Evolutionary conservation across 129 eudicot genomes (phyloP), one percentile per base, ranked within the genome.

Genomic region (Flaveria trinervia): DNA sequence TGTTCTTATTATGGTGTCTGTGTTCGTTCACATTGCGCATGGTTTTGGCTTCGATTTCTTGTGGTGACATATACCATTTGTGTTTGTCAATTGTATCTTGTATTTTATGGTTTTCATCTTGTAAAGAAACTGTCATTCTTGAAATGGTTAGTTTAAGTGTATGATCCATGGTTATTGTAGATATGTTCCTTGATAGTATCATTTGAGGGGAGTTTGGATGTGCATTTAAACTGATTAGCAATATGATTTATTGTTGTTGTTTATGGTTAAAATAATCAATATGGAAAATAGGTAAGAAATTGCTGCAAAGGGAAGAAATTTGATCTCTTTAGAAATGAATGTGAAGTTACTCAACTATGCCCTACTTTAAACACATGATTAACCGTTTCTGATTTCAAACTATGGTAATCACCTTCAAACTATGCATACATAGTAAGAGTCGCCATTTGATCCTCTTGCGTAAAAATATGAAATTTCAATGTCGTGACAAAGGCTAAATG

Each of bases 1-100:
- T 23, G 15, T 52, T 65, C 33, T 74, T 74, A 14, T 36, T 22
- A 44, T 55, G 67, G 78, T 57, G 45, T 20, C 4, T 71, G n/a
- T 30, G 51, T 71, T 30, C 33, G 4, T 28, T 52, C 33, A 54
- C 36, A 18, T 11, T 55, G 33, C 66, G 28, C 30, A 0, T 23
- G 30, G 8, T 71, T 25, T 16, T 52, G 26, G 18, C 22, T 48
- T 15, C 64, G 64, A 2, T 23, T 62, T 75, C 23, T 70, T 70
- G 22, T 25, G 74, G 30, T 70, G 57, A 52, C 8, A 22, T 43
- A 41, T 44, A 16, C 41, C 45, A 74, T 59, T 20, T 60, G 26
- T 59, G 69, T 3, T 39, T 65, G 48, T 33, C 52, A 25, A 20
- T 39, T 51, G 65, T 50, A 33, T 64, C 50, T 76, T 54, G 70